Evolutionary conservation across 2,329 filamentous ascomycete species (phyloP), one percentile per base, ranked within the genome.

Genomic region (Alternaria brassicicola): DNA sequence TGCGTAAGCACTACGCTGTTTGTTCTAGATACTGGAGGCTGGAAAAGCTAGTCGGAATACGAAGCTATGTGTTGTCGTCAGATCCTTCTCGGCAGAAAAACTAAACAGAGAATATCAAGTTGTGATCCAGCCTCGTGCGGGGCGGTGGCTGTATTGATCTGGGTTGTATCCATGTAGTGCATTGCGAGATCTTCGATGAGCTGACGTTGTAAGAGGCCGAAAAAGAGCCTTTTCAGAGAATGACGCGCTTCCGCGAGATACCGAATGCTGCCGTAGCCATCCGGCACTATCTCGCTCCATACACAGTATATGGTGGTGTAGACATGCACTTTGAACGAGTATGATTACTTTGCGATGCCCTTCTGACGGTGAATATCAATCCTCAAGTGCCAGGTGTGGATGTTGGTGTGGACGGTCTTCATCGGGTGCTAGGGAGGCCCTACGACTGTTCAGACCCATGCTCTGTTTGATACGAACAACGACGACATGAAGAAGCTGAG

Each of bases 31-130:
- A 17, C 33, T 36, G 41, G 23, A 46, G 36, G 26, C 41, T 53
- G 30, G 26, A 53, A 35, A 9, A 45, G 21, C 26, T 41, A 30
- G 43, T 26, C 15, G 28, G 45, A 42, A 52, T 47, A 23, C 48
- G 51, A 58, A 28, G 48, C 53, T 53, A 33, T 31, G 38, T 26
- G 52, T 54, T 55, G 48, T 56, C 42, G 33, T 49, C 21, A 53
- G 39, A 54, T 54, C 31, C 41, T 55, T 58, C 26, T 41, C 36
- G 46, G 10, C 30, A 38, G 28, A 35, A 51, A 31, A 55, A 39
- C 31, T 56, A 41, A 23, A 39, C 38, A 35, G 55, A 15, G 33
- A 55, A 39, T 41, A 25, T 52, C 25, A 25, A 26, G 43, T 45
- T 42, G 30, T 35, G 51, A 36, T 55, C 43, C 23, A 55, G 51